Conservation (phyloP, 345 rosid genomes). For the Litchi chinensis region DNA sequence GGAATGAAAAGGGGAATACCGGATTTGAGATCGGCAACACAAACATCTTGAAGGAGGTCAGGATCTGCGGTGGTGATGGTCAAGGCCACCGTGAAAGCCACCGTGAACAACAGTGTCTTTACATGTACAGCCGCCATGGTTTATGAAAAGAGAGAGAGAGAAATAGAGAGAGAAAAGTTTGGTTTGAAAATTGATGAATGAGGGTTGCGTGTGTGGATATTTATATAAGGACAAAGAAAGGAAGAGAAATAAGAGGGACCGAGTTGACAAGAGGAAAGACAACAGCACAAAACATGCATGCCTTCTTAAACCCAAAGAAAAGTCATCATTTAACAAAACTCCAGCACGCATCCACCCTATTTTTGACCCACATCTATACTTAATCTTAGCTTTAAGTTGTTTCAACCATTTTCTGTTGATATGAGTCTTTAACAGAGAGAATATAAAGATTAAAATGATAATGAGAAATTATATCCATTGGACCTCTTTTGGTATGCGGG, state of each 20-base stretch:
- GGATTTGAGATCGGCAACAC: conserved; percentile 74
- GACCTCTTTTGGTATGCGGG: too few relatives aligned
- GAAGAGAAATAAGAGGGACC: background rate
- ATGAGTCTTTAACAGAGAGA: too few relatives aligned
- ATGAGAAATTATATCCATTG: too few relatives aligned
- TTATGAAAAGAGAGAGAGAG: background rate
- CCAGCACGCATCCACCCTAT: background rate
- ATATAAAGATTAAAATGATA: too few relatives aligned
- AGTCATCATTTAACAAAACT: background rate
- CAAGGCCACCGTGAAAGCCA: conserved; percentile 35
- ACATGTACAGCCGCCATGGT: conserved; percentile 27
- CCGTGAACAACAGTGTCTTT: conserved; percentile 11
- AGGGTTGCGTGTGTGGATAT: too few relatives aligned
- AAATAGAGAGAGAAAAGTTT: background rate
- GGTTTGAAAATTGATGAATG: background rate
- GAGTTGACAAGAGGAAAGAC: background rate
- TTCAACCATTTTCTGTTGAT: too few relatives aligned
- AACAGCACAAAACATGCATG: background rate
- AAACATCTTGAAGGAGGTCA: conserved; percentile 76
- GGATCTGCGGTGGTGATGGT: conserved; percentile 53
- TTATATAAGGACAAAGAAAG: background rate
- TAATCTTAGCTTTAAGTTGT: too few relatives aligned
- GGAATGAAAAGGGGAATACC: conserved; percentile 24
- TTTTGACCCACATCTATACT: too few relatives aligned
- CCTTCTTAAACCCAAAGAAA: conserved; percentile 2